Conservation (phyloP, 148 eudicot genomes). For the Cornus florida region DNA sequence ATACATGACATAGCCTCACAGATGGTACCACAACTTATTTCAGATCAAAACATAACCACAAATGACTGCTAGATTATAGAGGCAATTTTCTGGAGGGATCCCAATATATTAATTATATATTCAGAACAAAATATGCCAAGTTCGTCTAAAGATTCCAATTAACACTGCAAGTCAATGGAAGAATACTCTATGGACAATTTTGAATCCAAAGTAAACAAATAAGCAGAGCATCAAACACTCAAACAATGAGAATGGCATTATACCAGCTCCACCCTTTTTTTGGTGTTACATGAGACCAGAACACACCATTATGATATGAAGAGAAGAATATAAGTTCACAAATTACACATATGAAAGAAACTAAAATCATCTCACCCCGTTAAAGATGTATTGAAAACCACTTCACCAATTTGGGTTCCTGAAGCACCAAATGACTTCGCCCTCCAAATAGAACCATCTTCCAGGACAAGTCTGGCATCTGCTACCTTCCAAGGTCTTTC, state of each 20-base stretch:
- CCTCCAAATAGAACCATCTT: slow-evolving; percentile 93
- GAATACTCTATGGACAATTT: neutral
- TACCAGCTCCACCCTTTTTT: neutral
- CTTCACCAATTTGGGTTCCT: slow-evolving; percentile 99
- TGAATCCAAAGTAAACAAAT: neutral
- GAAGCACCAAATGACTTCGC: slow-evolving; percentile 98
- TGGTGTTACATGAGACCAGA: neutral
- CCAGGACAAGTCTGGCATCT: slow-evolving; percentile 92
- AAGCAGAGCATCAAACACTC: neutral
- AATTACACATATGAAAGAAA: neutral
- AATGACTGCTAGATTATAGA: neutral
- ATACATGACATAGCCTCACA: neutral
- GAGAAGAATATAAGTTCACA: neutral
- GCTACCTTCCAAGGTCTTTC: slow-evolving; percentile 94
- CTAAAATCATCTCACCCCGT: slow-evolving; percentile 60
- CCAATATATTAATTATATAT: neutral
- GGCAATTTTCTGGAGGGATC: neutral
- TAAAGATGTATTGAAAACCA: slow-evolving; percentile 92
- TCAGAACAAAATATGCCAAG: too few species aligned
- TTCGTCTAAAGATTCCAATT: neutral
- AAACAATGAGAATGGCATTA: neutral
- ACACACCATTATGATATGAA: neutral
- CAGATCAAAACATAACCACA: neutral
- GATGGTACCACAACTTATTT: neutral
- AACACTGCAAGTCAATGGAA: neutral